Evolutionary conservation across 2,329 filamentous ascomycete species (phyloP).

Genomic region (Aspergillus japonicus): DNA sequence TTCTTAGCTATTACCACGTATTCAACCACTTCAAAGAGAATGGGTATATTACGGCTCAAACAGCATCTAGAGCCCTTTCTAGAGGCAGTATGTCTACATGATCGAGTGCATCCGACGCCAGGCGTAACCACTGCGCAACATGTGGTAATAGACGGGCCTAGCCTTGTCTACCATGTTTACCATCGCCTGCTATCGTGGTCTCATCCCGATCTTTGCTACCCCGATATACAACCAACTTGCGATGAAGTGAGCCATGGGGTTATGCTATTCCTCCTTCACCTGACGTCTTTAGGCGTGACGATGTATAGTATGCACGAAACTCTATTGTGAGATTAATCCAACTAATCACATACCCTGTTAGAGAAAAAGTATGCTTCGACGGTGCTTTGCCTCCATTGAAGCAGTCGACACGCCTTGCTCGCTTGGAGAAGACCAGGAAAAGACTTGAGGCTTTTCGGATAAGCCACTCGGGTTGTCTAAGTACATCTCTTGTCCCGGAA

Average conservation of each 20-base stretch:
- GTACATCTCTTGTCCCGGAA: slow-evolving; percentile 10
- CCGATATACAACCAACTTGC: slow-evolving; percentile 61
- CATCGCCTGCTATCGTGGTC: slow-evolving; percentile 52
- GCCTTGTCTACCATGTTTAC: slow-evolving; percentile 71
- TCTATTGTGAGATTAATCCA: slow-evolving; percentile 10
- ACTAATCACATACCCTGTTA: slow-evolving; percentile 32
- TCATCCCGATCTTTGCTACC: slow-evolving; percentile 43
- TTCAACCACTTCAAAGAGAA: slow-evolving; percentile 2
- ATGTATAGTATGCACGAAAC: slow-evolving; percentile 64
- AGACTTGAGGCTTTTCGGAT: slow-evolving; percentile 55
- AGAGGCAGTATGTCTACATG: slow-evolving; percentile 25
- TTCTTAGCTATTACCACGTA: too few species aligned
- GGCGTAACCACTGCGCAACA: slow-evolving; percentile 22
- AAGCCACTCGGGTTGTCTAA: slow-evolving; percentile 32
- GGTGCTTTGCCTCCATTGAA: slow-evolving; percentile 73
- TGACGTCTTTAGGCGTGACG: slow-evolving; percentile 56
- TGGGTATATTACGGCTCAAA: slow-evolving; percentile 38
- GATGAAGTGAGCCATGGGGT: slow-evolving; percentile 59
- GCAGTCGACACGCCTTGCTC: slow-evolving; percentile 57
- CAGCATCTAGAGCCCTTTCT: slow-evolving; percentile 33
- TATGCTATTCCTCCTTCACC: slow-evolving; percentile 61
- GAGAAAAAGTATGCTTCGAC: slow-evolving; percentile 78
- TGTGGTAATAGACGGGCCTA: slow-evolving; percentile 72
- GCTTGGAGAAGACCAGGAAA: slow-evolving; percentile 59
- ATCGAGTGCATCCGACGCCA: neutral